These are phyloP conservation scores for Nakazawaea ernobii DNA, from an alignment of 805 yeast genomes.

Conservation along the genomic window DNA sequence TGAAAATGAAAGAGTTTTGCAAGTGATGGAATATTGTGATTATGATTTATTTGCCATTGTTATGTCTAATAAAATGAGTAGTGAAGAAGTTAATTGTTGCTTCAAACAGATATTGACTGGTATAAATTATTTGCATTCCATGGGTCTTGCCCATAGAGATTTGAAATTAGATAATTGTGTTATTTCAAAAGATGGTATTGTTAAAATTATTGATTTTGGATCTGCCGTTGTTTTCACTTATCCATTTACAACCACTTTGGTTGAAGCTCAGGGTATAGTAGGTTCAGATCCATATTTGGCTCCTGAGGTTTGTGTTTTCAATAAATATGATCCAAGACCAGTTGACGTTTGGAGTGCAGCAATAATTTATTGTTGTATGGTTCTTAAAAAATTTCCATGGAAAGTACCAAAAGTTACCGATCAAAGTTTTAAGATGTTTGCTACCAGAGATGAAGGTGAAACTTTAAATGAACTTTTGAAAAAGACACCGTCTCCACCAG, in stretches of 20 bases:
- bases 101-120: slow-evolving; percentile 84
- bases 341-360: slow-evolving; percentile 94
- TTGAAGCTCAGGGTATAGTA: slow-evolving; percentile 79
- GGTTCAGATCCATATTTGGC: slow-evolving; percentile 90
- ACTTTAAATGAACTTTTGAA: slow-evolving; percentile 60
- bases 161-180: slow-evolving; percentile 92
- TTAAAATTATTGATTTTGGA: slow-evolving; percentile 89
- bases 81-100: slow-evolving; percentile 79
- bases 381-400: slow-evolving; percentile 90
- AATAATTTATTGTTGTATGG: slow-evolving; percentile 88
- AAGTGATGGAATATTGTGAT: slow-evolving; percentile 94
- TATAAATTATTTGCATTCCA: slow-evolving; percentile 69
- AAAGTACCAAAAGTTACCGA: slow-evolving; percentile 81
- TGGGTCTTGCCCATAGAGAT: slow-evolving; percentile 90
- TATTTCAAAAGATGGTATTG: slow-evolving; percentile 73
- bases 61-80: slow-evolving; percentile 84
- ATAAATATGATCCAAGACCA: slow-evolving; percentile 85
- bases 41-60: slow-evolving; percentile 91
- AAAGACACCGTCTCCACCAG: slow-evolving; percentile 44
- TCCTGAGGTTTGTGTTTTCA: slow-evolving; percentile 83
- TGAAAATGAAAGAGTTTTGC: slow-evolving; percentile 80
- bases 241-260: slow-evolving; percentile 68
- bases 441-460: slow-evolving; percentile 64
- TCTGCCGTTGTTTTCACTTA: slow-evolving; percentile 88
- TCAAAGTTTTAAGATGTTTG: slow-evolving; percentile 76